Evolutionary conservation across 2,329 filamentous ascomycete genomes (phyloP), one percentile per base, ranked within the genome.

Genomic region (Fusarium nisikadoi): DNA sequence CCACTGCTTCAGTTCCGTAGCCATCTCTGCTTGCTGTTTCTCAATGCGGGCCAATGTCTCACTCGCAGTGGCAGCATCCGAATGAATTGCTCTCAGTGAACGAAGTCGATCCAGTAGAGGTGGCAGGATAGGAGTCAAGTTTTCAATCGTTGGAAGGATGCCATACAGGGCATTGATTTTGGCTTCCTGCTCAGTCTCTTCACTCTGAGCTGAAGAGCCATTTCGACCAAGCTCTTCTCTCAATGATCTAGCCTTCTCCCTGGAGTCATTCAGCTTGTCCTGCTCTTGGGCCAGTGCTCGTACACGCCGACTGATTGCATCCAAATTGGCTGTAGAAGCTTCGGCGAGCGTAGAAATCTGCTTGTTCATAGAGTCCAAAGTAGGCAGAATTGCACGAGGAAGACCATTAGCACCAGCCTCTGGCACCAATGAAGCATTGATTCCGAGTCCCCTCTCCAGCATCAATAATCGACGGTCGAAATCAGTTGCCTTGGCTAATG

Each of bases 91-190:
- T 65, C 93, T 89, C 62, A 99, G 85, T 13, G 94, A 97, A 64
- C 95, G 89, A 55, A 99, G 84, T 31, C 96, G 89, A 77, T 98
- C 94, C 16, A 99, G 86, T 14, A 98, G 86, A 9, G 94, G 89
- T 3, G 96, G 95, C 8, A 99, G 87, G 23, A 97, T 86, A 2
- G 96, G 96, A 10, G 94, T 88, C 12, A 99, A 86, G 62, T 88
- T 93, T 81, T 97, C 94, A 65, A 99, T 96, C 0, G 94, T 96
- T 3, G 94, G 92, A 20, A 99, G 85, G 6, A 94, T 93, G 3
- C 93, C 92, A 81, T 98, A 98, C 9, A 99, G 88, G 3, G 95
- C 93, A 73, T 97, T 96, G 80, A 99, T 93, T 80, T 97, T 97
- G 58, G 93, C 88, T 43, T 91, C 88, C 76, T 97, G 93, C 75